Evolutionary conservation across 2,329 filamentous ascomycete species (phyloP).

Genomic region (Neopestalotiopsis clavispora): DNA sequence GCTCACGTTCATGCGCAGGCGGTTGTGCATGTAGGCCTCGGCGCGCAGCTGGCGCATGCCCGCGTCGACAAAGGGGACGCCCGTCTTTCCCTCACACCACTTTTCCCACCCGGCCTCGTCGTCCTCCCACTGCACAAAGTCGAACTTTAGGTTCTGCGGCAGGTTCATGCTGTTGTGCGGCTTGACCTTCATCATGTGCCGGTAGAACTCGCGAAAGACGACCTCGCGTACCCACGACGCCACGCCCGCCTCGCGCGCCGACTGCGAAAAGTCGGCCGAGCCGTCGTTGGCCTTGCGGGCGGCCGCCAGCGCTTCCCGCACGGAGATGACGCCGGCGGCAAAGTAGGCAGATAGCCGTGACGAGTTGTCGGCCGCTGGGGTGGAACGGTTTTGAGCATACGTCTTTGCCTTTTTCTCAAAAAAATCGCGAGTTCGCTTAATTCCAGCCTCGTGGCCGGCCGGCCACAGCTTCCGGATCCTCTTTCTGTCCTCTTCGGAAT

Average conservation of each 20-base stretch:
- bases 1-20: slow-evolving; percentile 67
- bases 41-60: slow-evolving; percentile 67
- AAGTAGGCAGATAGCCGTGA: slow-evolving; percentile 41
- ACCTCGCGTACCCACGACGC: slow-evolving; percentile 31
- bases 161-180: slow-evolving; percentile 65
- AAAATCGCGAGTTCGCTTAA: slow-evolving; percentile 35
- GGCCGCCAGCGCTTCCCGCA: slow-evolving; percentile 26
- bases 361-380: slow-evolving; percentile 37
- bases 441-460: slow-evolving; percentile 37
- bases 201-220: slow-evolving; percentile 34
- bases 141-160: slow-evolving; percentile 74
- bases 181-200: slow-evolving; percentile 27
- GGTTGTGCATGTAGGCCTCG: slow-evolving; percentile 70
- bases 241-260: slow-evolving; percentile 23
- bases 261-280: slow-evolving; percentile 23
- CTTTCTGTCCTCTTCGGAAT: slow-evolving; percentile 34
- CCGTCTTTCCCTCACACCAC: slow-evolving; percentile 66
- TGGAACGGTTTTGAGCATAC: slow-evolving; percentile 37
- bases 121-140: slow-evolving; percentile 71
- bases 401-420: slow-evolving; percentile 35
- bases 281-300: slow-evolving; percentile 19
- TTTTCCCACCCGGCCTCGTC: slow-evolving; percentile 59
- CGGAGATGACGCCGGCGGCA: slow-evolving; percentile 32
- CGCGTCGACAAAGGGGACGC: slow-evolving; percentile 70
- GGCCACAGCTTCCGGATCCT: slow-evolving; percentile 42